These are phyloP conservation scores for Leccinum barrowsii DNA, from an alignment of 768 basidiomycete genomes.

Conservation along the genomic window DNA sequence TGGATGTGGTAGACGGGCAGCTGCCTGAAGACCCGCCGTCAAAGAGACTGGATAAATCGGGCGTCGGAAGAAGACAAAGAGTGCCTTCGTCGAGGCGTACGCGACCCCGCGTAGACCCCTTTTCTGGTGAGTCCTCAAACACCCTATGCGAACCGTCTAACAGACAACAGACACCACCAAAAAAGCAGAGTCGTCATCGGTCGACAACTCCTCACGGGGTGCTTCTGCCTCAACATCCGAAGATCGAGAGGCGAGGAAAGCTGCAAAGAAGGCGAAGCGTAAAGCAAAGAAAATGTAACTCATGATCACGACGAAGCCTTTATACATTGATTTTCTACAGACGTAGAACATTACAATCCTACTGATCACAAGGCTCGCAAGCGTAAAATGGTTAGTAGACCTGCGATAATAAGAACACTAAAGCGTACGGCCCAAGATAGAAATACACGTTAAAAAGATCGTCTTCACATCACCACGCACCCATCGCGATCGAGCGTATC, in stretches of 20 bases:
- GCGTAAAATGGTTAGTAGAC: conserved; percentile 13
- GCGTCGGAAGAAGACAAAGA: conserved; percentile 27
- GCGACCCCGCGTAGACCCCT: conserved; percentile 58
- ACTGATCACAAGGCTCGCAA: conserved; percentile 12
- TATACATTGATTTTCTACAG: conserved; percentile 13
- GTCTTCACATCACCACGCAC: too few relatives aligned
- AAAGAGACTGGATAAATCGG: conserved; percentile 30
- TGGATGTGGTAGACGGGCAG: conserved; percentile 2
- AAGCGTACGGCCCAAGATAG: conserved; percentile 28
- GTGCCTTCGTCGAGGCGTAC: conserved; percentile 39
- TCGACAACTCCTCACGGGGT: conserved; percentile 14
- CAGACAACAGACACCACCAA: conserved; percentile 6
- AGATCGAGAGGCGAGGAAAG: conserved; percentile 22
- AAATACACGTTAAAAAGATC: conserved; percentile 21
- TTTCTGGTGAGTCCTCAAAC: conserved; percentile 46
- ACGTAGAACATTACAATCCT: conserved; percentile 7
- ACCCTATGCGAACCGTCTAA: not conserved
- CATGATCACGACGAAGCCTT: not conserved
- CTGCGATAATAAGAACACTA: conserved; percentile 16
- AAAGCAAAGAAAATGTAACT: conserved; percentile 27
- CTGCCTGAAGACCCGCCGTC: not conserved
- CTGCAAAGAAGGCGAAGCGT: conserved; percentile 34
- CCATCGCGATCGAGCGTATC: too few relatives aligned
- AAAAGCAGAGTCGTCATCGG: conserved; percentile 2
- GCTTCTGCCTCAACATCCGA: conserved; percentile 23